phyloP scores from a whole-genome alignment of 2,329 filamentous ascomycete genomes.

The Coleophoma cylindrospora region DNA sequence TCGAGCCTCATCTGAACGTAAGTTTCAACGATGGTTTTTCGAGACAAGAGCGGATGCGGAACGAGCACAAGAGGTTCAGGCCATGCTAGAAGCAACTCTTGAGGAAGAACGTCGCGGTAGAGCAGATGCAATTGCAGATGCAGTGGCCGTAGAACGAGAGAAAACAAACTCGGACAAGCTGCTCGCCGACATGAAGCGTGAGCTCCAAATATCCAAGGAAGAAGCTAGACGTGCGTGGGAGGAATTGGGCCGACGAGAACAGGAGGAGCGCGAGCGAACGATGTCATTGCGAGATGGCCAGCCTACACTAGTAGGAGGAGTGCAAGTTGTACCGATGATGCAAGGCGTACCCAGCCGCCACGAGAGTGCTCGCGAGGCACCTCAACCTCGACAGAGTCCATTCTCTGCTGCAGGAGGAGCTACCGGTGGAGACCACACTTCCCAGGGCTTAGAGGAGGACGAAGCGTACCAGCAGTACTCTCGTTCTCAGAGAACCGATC shows the following conservation, averaged over 20 bases:
- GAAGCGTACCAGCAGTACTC: constrained; percentile 20
- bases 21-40: constrained; percentile 98
- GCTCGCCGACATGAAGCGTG: constrained; percentile 85
- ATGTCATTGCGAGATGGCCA: constrained; percentile 81
- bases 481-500: constrained; percentile 42
- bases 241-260: constrained; percentile 86
- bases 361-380: constrained; percentile 33
- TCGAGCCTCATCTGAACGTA: constrained; percentile 90
- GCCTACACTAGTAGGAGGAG: constrained; percentile 84
- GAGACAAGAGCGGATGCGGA: constrained; percentile 89
- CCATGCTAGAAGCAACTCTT: constrained; percentile 71
- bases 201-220: constrained; percentile 91
- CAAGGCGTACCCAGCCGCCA: constrained; percentile 59
- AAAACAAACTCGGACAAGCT: constrained; percentile 69
- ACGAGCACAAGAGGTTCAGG: constrained; percentile 75
- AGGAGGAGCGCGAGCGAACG: constrained; percentile 85
- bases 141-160: constrained; percentile 63
- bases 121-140: constrained; percentile 60
- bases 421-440: constrained; percentile 8
- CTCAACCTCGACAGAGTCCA: constrained; percentile 39
- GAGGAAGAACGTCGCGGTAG: constrained; percentile 68
- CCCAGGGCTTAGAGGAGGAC: constrained; percentile 19
- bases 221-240: constrained; percentile 96
- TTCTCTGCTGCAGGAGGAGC: constrained; percentile 29
- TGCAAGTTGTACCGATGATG: constrained; percentile 92